Evolutionary conservation across 2,329 filamentous ascomycete species (phyloP), one percentile per base, ranked within the genome.

Genomic region (Botrytis sinoallii): DNA sequence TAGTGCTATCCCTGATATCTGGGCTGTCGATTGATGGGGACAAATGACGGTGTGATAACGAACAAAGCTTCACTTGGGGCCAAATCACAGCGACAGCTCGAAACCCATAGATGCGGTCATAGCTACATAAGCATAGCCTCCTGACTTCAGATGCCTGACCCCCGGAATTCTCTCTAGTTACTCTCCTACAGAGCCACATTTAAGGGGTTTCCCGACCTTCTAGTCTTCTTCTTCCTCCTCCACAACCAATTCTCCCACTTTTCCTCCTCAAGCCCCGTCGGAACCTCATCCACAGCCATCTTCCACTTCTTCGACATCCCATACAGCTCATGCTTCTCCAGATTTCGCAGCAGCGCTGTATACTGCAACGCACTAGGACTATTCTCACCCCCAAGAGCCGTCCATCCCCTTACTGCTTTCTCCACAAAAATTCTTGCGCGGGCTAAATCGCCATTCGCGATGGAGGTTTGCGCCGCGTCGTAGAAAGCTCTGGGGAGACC

Each of bases 331-430:
- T 29, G 46, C 22, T 52, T 52, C 2, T 55, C 25, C 14, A 29
- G 5, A 55, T 14, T 55, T 55, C 4, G 25, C 12, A 55, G 25
- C 25, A 55, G 52, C 25, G 52, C 25, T 55, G 7, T 29, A 55
- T 55, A 29, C 6, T 29, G 52, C 25, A 16, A 0, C n/a, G 29
- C 12, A 18, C 52, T 29, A 0, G 52, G 52, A 29, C 25, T 55
- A 16, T 18, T 0, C n/a, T 29, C n/a, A 3, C 52, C 25, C 14
- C 1, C 0, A 1, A 55, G 52, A 29, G 29, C 4, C 25, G 12
- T 8, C 52, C 52, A 55, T 16, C 52, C 52, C 0, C 4, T 7
- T 1, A 55, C 52, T 12, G 52, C 52, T 8, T 55, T 55, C 52
- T 55, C n/a, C 0, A 55, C 14, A 16, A 18, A 55, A 18, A 55